These are phyloP conservation scores for Oryza glumipatula DNA, from an alignment of 176 grass and related monocot species.

Conservation along the genomic window DNA sequence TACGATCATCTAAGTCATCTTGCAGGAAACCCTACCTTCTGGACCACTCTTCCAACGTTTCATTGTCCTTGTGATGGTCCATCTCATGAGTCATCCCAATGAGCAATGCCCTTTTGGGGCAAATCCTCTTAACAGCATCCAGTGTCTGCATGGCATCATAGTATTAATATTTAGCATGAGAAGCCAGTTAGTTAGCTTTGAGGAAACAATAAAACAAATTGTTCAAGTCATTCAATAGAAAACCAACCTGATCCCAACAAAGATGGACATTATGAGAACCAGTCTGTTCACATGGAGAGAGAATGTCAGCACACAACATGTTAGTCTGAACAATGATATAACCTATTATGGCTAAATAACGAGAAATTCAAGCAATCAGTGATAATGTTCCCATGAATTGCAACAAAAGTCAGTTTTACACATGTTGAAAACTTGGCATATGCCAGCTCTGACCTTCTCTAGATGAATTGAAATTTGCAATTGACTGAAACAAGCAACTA, in stretches of 20 bases:
- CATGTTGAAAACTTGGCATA: background rate
- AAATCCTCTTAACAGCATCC: constrained; percentile 94
- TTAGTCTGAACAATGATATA: background rate
- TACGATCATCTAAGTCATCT: background rate
- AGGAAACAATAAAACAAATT: constrained; percentile 5
- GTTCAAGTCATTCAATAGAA: constrained; percentile 21
- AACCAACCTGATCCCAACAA: constrained; percentile 84
- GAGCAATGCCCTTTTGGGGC: constrained; percentile 79
- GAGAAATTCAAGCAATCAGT: background rate
- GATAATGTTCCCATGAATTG: constrained; percentile 10
- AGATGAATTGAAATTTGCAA: background rate
- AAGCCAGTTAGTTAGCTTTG: background rate
- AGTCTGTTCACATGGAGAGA: constrained; percentile 47
- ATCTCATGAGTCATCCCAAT: constrained; percentile 97
- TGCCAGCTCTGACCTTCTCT: background rate
- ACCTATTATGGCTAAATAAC: constrained; percentile 22
- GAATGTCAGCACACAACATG: constrained; percentile 7
- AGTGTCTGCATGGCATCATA: constrained; percentile 58
- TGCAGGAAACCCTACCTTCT: constrained; percentile 46
- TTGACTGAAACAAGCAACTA: background rate
- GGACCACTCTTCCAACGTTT: constrained; percentile 85
- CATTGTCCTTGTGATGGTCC: constrained; percentile 87
- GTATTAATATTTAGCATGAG: constrained; percentile 8
- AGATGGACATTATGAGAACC: constrained; percentile 83
- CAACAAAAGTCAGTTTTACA: background rate